Evolutionary conservation across 257 asterid species (phyloP).

Genomic region (Solanum pinnatisectum): DNA sequence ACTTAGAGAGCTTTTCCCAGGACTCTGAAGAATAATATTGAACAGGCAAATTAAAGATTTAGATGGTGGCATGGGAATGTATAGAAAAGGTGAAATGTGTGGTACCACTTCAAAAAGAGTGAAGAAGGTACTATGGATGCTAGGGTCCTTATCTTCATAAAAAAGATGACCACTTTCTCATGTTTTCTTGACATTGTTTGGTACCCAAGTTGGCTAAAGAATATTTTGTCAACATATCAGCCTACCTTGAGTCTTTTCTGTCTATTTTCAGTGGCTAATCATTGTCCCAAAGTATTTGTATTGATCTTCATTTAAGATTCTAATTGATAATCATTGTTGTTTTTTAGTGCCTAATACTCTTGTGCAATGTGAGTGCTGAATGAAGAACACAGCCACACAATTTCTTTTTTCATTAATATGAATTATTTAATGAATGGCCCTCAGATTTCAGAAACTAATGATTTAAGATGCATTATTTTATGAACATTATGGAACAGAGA

Average conservation of each 20-base stretch:
- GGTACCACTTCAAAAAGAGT: not conserved
- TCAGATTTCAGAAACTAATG: not conserved
- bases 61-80: not conserved
- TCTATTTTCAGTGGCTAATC: constrained; percentile 4
- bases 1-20: not conserved
- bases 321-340: not conserved
- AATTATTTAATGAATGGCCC: not conserved
- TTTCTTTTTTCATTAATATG: not conserved
- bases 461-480: not conserved
- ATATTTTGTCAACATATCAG: not conserved
- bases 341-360: not conserved
- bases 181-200: not conserved
- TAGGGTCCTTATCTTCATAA: not conserved
- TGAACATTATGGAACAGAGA: not conserved
- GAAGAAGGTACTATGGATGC: not conserved
- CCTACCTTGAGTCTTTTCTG: not conserved
- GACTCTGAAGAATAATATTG: not conserved
- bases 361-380: not conserved
- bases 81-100: not conserved
- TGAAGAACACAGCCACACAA: not conserved
- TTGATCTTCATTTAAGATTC: not conserved
- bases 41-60: not conserved
- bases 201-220: not conserved
- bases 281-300: not conserved
- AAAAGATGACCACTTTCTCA: not conserved